Conservation (phyloP, 2,329 filamentous ascomycete genomes). For the Harringtonia aguacate region DNA sequence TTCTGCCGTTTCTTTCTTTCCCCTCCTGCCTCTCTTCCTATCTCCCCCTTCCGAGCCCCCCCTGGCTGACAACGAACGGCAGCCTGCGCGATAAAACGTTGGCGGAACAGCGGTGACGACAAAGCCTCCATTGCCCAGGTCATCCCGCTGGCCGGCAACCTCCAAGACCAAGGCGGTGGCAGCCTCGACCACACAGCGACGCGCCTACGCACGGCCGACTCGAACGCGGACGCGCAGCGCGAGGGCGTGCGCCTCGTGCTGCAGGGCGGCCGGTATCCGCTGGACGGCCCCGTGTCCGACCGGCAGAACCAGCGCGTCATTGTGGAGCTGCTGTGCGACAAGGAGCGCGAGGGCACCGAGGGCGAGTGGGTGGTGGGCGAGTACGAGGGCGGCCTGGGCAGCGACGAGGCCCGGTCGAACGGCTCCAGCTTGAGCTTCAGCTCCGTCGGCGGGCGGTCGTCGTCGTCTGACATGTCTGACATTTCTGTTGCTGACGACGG, state of each 20-base stretch:
- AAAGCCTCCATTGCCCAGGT: conserved; percentile 41
- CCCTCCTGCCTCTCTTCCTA: neutral
- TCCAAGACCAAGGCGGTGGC: conserved; percentile 45
- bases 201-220: conserved; percentile 53
- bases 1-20: neutral
- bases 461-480: too few relatives aligned
- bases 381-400: conserved; percentile 29
- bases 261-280: conserved; percentile 43
- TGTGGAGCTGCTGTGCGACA: conserved; percentile 78
- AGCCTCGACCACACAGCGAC: conserved; percentile 55
- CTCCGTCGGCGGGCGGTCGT: too few relatives aligned
- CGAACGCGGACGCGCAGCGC: conserved; percentile 52
- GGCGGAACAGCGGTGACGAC: conserved; percentile 32
- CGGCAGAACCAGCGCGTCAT: conserved; percentile 56
- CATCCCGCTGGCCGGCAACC: conserved; percentile 65
- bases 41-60: neutral
- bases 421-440: conserved; percentile 13
- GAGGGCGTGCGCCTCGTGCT: conserved; percentile 65
- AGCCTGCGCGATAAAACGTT: conserved; percentile 68
- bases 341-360: conserved; percentile 61
- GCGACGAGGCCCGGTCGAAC: conserved; percentile 18
- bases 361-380: conserved; percentile 50
- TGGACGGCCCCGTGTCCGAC: conserved; percentile 40
- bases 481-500: too few relatives aligned
- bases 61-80: neutral